phyloP scores from a whole-genome alignment of 441 rosid species.

The Euphorbia schlechtendalii region DNA sequence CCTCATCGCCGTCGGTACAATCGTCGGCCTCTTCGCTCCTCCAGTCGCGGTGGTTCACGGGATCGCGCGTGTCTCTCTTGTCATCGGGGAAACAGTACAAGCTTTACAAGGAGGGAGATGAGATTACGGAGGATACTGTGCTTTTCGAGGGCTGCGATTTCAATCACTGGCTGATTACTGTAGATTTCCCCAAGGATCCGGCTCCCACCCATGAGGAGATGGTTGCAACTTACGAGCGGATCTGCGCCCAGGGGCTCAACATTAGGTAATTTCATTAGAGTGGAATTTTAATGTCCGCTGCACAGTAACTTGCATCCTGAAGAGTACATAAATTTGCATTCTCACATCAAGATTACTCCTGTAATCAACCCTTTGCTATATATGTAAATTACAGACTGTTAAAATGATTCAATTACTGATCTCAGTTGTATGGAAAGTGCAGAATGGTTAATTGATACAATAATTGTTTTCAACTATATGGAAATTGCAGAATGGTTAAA shows the following conservation, averaged over 20 bases:
- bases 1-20: not conserved
- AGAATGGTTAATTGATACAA: too few relatives aligned
- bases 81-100: constrained; percentile 26
- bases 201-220: constrained; percentile 51
- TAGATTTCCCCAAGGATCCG: constrained; percentile 58
- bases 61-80: constrained; percentile 19
- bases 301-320: too few relatives aligned
- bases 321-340: too few relatives aligned
- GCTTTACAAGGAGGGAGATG: constrained; percentile 54
- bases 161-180: constrained; percentile 68
- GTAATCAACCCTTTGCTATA: too few relatives aligned
- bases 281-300: not conserved
- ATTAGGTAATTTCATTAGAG: constrained; percentile 31
- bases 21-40: not conserved
- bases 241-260: constrained; percentile 55
- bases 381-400: too few relatives aligned
- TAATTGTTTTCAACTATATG: too few relatives aligned
- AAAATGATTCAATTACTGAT: too few relatives aligned
- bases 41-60: constrained; percentile 25
- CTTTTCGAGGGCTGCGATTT: constrained; percentile 76
- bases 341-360: too few relatives aligned
- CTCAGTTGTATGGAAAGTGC: not conserved
- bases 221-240: constrained; percentile 57
- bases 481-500: too few relatives aligned
- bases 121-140: constrained; percentile 52